Evolutionary conservation across 345 rosid species (phyloP).

Genomic region (Hirschfeldia incana): DNA sequence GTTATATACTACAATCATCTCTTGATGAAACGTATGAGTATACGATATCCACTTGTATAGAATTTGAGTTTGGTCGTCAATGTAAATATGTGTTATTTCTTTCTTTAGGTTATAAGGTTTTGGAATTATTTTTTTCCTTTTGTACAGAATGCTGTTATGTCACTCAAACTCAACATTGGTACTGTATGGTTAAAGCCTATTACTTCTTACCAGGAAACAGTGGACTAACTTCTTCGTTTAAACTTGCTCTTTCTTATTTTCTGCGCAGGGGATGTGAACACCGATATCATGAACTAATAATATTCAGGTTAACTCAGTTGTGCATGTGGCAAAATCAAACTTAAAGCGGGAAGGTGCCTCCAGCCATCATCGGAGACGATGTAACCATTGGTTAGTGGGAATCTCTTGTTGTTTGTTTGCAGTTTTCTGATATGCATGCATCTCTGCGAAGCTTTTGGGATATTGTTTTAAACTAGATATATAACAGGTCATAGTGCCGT

Average conservation of each 20-base stretch:
- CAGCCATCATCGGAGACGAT: slow-evolving; percentile 82
- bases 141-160: background rate
- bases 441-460: slow-evolving; percentile 6
- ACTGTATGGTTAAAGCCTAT: slow-evolving; percentile 6
- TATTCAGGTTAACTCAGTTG: slow-evolving; percentile 95
- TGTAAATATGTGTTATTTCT: too few species aligned
- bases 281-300: slow-evolving; percentile 89
- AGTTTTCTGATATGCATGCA: slow-evolving; percentile 3
- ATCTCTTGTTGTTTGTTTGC: slow-evolving; percentile 21
- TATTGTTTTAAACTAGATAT: slow-evolving; percentile 22
- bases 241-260: slow-evolving; percentile 12
- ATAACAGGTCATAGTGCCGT: slow-evolving; percentile 88
- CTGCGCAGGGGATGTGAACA: slow-evolving; percentile 78
- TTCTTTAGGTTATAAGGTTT: too few species aligned
- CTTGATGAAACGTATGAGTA: too few species aligned
- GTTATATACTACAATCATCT: too few species aligned
- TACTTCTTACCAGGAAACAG: background rate
- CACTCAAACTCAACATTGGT: background rate
- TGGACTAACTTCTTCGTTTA: slow-evolving; percentile 3
- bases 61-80: too few species aligned
- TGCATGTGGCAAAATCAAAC: slow-evolving; percentile 93
- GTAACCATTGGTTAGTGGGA: slow-evolving; percentile 80
- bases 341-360: slow-evolving; percentile 83
- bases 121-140: background rate
- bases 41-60: too few species aligned